A percentile compares a stretch with the other conserved stretches of the same genome.
Evolutionary conservation across 2,329 filamentous ascomycete species (phyloP).

Genomic region (Beauveria varroae): DNA sequence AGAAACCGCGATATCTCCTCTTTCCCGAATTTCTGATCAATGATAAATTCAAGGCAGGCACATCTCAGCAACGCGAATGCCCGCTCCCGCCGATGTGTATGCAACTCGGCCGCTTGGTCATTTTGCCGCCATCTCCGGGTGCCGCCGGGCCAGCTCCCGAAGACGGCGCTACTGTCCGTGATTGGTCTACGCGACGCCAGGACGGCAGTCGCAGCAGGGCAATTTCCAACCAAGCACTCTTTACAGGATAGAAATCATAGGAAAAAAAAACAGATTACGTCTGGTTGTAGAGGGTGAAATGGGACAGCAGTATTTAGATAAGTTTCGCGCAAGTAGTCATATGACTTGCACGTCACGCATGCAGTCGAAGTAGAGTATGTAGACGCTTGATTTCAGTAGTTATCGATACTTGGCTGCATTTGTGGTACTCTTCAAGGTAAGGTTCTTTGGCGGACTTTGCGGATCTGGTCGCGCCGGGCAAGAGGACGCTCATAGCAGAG

Average conservation of each 20-base stretch:
- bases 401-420: constrained; percentile 17
- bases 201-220: not conserved
- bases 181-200: not conserved
- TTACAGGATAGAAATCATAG: not conserved
- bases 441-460: constrained; percentile 29
- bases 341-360: not conserved
- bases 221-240: not conserved
- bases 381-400: no score
- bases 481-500: constrained; percentile 22
- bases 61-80: not conserved
- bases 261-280: not conserved
- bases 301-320: no score
- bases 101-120: not conserved
- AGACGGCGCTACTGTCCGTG: not conserved
- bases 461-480: constrained; percentile 24
- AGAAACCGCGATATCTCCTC: no score
- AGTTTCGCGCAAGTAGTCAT: not conserved
- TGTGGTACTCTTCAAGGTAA: constrained; percentile 31
- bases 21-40: not conserved
- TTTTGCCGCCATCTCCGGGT: not conserved
- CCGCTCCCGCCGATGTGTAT: not conserved
- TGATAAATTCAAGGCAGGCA: not conserved
- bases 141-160: not conserved
- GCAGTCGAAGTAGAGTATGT: not conserved
- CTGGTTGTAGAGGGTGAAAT: no score